Percentiles rank a stretch among this genome's conserved stretches.
Evolutionary conservation across 345 rosid species (phyloP).

Genomic region (Salix brachista): DNA sequence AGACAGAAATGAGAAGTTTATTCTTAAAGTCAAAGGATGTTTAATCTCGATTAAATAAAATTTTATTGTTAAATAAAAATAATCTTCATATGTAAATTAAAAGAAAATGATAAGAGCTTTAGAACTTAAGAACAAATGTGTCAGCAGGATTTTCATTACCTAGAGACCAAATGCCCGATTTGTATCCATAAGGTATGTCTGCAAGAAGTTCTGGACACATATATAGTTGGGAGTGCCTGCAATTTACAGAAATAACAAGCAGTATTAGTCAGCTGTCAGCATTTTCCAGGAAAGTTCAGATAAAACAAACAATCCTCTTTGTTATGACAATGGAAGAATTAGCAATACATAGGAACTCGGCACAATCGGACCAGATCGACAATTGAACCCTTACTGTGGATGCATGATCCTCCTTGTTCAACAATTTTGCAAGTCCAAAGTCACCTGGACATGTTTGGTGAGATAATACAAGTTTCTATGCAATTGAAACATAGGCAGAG

Average conservation of each 20-base stretch:
- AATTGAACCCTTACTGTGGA: conserved; percentile 34
- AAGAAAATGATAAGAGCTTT: too few species aligned
- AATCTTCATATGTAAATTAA: too few species aligned
- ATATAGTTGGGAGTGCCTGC: conserved; percentile 57
- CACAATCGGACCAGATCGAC: background rate
- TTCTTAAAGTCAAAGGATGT: too few species aligned
- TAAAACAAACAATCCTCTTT: background rate
- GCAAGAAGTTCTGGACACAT: conserved; percentile 67
- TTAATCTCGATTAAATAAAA: too few species aligned
- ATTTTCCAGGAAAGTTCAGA: background rate
- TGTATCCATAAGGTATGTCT: conserved; percentile 56
- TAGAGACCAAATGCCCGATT: conserved; percentile 57
- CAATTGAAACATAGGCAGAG: background rate
- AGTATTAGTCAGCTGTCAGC: background rate
- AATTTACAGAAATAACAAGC: conserved; percentile 25
- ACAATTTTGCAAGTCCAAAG: conserved; percentile 51
- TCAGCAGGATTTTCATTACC: conserved; percentile 19
- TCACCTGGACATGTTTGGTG: conserved; percentile 29
- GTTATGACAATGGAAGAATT: background rate
- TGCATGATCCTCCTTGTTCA: conserved; percentile 45
- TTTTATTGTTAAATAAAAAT: too few species aligned
- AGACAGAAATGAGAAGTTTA: too few species aligned
- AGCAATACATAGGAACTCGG: background rate
- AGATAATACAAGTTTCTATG: background rate
- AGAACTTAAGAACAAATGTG: too few species aligned